Conservation (phyloP, 306 rosid species). For the Lathyrus oleraceus region DNA sequence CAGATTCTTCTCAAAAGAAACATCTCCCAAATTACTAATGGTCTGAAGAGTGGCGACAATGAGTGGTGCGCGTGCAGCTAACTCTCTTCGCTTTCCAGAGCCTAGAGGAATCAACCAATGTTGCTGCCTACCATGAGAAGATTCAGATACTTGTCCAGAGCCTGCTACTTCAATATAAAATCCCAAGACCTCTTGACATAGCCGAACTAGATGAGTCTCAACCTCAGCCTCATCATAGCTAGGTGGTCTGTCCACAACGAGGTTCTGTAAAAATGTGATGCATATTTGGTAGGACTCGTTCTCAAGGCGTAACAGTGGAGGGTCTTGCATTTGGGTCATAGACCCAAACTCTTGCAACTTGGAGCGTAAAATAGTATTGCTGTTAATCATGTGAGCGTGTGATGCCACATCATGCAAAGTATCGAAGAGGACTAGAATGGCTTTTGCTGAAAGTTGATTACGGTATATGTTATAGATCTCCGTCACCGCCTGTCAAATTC, state of each 20-base stretch:
- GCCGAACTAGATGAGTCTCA: slow-evolving; percentile 64
- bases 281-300: slow-evolving; percentile 94
- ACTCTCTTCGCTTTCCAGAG: slow-evolving; percentile 87
- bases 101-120: slow-evolving; percentile 88
- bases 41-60: slow-evolving; percentile 84
- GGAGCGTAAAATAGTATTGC: slow-evolving; percentile 61
- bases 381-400: slow-evolving; percentile 84
- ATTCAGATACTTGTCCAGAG: slow-evolving; percentile 53
- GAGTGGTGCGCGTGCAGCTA: slow-evolving; percentile 89
- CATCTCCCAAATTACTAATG: slow-evolving; percentile 67
- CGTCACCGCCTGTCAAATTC: slow-evolving; percentile 80
- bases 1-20: slow-evolving; percentile 73
- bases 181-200: slow-evolving; percentile 75
- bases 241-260: slow-evolving; percentile 65
- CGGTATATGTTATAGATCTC: slow-evolving; percentile 92
- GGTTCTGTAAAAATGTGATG: slow-evolving; percentile 88
- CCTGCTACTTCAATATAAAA: slow-evolving; percentile 72
- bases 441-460: slow-evolving; percentile 65
- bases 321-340: slow-evolving; percentile 97
- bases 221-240: slow-evolving; percentile 65
- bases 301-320: slow-evolving; percentile 92
- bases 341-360: slow-evolving; percentile 88
- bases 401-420: slow-evolving; percentile 80
- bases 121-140: slow-evolving; percentile 54
- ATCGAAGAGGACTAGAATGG: slow-evolving; percentile 63